phyloP scores from a whole-genome alignment of 2,329 filamentous ascomycete species.

The Verticillium zaregamsianum region DNA sequence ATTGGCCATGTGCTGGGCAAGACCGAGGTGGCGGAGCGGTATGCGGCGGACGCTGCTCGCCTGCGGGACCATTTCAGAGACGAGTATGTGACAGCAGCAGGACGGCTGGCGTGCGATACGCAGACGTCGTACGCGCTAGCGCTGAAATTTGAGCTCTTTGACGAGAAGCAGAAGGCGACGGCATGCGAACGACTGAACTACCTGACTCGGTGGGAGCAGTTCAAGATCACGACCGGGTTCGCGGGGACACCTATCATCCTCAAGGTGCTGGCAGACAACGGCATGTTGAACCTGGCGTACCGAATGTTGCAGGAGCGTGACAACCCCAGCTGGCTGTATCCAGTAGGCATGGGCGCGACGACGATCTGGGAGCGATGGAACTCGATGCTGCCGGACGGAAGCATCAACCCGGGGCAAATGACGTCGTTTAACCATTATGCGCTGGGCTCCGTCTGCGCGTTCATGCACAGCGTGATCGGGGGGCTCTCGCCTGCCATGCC shows the following conservation, averaged over 20 bases:
- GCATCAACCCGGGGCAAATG: slow-evolving; percentile 34
- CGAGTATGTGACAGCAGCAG: slow-evolving; percentile 5
- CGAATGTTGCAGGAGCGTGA: slow-evolving; percentile 29
- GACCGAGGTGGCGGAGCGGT: no score
- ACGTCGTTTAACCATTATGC: slow-evolving; percentile 39
- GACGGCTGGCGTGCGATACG: no score
- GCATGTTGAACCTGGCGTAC: slow-evolving; percentile 20
- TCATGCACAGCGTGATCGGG: slow-evolving; percentile 24
- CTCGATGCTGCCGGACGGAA: slow-evolving; percentile 28
- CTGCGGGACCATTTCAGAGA: no score
- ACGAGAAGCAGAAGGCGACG: slow-evolving; percentile 13
- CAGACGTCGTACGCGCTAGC: no score
- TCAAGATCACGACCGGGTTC: slow-evolving; percentile 35
- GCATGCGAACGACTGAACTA: slow-evolving; percentile 16
- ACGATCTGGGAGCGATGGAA: slow-evolving; percentile 40
- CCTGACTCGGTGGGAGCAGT: slow-evolving; percentile 25
- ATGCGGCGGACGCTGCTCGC: no score
- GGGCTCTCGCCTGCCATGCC: slow-evolving; percentile 16
- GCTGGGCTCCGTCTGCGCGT: slow-evolving; percentile 31
- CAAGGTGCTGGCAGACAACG: slow-evolving; percentile 22
- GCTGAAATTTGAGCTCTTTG: no score
- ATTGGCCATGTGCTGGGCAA: no score
- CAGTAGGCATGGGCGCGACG: slow-evolving; percentile 32
- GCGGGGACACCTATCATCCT: slow-evolving; percentile 36
- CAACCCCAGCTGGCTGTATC: slow-evolving; percentile 33